A percentile compares a stretch with the other conserved stretches of the same genome.
phyloP scores from a whole-genome alignment of 345 rosid genomes.

The Corchorus capsularis region DNA sequence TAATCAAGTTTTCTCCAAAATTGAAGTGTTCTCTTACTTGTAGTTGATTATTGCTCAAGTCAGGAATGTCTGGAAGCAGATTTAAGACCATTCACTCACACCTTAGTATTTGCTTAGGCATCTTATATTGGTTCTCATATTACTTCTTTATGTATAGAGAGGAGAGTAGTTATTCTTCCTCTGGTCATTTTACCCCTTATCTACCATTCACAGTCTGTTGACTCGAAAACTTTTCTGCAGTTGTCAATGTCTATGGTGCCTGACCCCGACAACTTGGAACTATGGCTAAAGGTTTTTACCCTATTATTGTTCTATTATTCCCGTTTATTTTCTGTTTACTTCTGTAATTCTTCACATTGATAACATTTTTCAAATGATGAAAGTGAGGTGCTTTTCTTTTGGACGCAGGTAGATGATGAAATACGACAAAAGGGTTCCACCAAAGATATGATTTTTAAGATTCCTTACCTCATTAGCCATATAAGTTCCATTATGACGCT shows the following conservation, averaged over 20 bases:
- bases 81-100: not conserved
- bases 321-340: not conserved
- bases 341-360: not conserved
- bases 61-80: not conserved
- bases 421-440: slow-evolving; percentile 77
- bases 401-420: slow-evolving; percentile 73
- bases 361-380: not conserved
- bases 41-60: not conserved
- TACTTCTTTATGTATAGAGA: not conserved
- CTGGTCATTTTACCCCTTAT: not conserved
- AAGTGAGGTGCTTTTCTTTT: slow-evolving; percentile 18
- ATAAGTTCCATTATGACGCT: slow-evolving; percentile 91
- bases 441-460: slow-evolving; percentile 83
- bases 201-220: slow-evolving; percentile 2
- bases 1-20: not conserved
- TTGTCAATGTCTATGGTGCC: slow-evolving; percentile 64
- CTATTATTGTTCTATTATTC: slow-evolving; percentile 14
- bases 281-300: slow-evolving; percentile 73
- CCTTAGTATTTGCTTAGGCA: slow-evolving; percentile 1
- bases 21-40: not conserved
- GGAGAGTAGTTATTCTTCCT: slow-evolving; percentile 1
- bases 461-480: slow-evolving; percentile 85
- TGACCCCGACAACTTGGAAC: slow-evolving; percentile 80
- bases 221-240: slow-evolving; percentile 35
- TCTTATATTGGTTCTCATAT: not conserved